These are phyloP conservation scores for Phalaenopsis equestris DNA, from an alignment of 106 monocot species.

Conservation along the genomic window DNA sequence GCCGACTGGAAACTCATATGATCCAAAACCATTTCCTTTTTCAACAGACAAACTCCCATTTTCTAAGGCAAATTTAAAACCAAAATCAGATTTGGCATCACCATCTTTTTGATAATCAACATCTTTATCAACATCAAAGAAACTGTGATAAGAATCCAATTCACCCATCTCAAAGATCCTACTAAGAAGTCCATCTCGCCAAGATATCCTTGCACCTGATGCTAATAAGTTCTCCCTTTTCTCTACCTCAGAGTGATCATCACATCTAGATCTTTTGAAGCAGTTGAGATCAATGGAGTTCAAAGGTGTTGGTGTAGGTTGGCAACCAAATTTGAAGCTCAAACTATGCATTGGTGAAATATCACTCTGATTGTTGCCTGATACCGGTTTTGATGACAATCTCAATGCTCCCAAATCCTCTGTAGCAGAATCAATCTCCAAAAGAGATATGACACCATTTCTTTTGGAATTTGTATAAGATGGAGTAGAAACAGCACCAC, in stretches of 20 bases:
- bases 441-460: constrained; percentile 7
- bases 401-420: constrained; percentile 16
- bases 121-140: constrained; percentile 41
- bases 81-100: constrained; percentile 4
- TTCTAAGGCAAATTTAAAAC: constrained; percentile 9
- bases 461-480: constrained; percentile 15
- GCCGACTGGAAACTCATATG: neutral
- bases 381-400: constrained; percentile 12
- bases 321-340: constrained; percentile 55
- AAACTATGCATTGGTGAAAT: constrained; percentile 6
- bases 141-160: constrained; percentile 28
- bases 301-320: constrained; percentile 22
- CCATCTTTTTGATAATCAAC: constrained; percentile 10
- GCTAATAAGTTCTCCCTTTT: neutral
- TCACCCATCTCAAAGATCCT: constrained; percentile 69
- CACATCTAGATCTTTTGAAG: constrained; percentile 26
- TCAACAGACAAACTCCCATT: constrained; percentile 2
- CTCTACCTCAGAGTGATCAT: constrained; percentile 2
- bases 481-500: constrained; percentile 15
- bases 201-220: constrained; percentile 52
- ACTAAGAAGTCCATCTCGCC: constrained; percentile 82
- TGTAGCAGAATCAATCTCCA: constrained; percentile 12
- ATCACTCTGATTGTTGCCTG: neutral
- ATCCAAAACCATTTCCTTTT: constrained; percentile 33
- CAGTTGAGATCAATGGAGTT: constrained; percentile 47